phyloP scores from a whole-genome alignment of 257 asterid species.

The Datura wrightii region DNA sequence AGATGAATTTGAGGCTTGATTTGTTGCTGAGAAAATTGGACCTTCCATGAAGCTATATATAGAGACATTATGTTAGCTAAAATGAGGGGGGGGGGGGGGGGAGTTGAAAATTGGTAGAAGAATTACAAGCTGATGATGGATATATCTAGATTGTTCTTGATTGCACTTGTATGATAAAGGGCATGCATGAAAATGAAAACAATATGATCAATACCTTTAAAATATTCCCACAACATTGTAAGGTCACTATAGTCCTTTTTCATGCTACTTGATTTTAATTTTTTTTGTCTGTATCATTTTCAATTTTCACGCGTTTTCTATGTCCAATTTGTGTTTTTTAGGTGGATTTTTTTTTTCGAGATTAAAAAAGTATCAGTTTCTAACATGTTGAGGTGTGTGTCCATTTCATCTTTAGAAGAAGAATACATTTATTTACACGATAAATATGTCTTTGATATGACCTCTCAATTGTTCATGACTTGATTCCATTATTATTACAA shows the following conservation, averaged over 20 bases:
- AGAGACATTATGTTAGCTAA: not conserved
- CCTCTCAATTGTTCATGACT: too few relatives aligned
- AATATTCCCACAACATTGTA: slow-evolving; percentile 7
- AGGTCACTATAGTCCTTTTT: not conserved
- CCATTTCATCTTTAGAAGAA: not conserved
- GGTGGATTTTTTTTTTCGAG: too few relatives aligned
- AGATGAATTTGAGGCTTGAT: not conserved
- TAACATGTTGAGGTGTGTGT: not conserved
- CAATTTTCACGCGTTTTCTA: not conserved
- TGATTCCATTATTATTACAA: too few relatives aligned
- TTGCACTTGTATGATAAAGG: not conserved
- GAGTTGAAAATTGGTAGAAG: not conserved
- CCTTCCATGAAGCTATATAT: not conserved
- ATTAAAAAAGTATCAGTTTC: too few relatives aligned
- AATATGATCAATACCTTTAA: not conserved
- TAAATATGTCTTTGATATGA: too few relatives aligned
- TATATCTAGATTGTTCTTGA: slow-evolving; percentile 4
- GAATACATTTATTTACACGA: too few relatives aligned
- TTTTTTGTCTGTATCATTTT: too few relatives aligned
- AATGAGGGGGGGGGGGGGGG: not conserved
- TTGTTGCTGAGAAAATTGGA: not conserved
- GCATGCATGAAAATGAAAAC: not conserved
- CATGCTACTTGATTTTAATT: too few relatives aligned
- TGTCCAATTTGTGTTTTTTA: too few relatives aligned
- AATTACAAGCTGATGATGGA: not conserved